Conservation (phyloP, 805 yeast genomes). For the Sugiyamaella qingdaonensis region DNA sequence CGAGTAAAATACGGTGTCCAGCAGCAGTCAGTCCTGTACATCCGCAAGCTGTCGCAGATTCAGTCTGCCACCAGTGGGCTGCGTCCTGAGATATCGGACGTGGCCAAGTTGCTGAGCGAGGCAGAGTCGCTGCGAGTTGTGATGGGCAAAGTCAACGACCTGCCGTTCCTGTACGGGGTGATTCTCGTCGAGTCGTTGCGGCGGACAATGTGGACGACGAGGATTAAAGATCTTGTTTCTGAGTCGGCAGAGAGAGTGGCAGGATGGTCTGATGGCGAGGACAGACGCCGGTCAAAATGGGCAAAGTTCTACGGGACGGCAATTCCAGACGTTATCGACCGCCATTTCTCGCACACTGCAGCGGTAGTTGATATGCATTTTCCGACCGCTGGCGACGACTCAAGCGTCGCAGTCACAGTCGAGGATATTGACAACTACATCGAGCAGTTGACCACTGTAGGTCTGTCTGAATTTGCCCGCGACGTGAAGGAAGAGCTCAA, state of each 20-base stretch:
- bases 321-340: constrained; percentile 4
- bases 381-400: constrained; percentile 4
- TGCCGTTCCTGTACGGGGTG: constrained; percentile 37
- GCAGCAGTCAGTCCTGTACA: constrained; percentile 4
- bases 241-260: constrained; percentile 51
- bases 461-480: constrained; percentile 23
- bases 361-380: constrained; percentile 22
- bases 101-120: constrained; percentile 23
- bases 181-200: constrained; percentile 33
- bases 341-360: not conserved
- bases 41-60: constrained; percentile 23
- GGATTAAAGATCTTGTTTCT: constrained; percentile 20
- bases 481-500: constrained; percentile 30
- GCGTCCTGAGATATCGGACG: constrained; percentile 25
- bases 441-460: constrained; percentile 19
- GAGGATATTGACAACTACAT: constrained; percentile 23
- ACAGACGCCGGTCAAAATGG: constrained; percentile 57
- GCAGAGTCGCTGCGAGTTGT: constrained; percentile 29
- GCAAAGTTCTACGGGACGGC: constrained; percentile 48
- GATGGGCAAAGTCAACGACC: constrained; percentile 33
- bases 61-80: constrained; percentile 29
- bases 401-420: constrained; percentile 10
- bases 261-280: constrained; percentile 53
- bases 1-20: constrained; percentile 6
- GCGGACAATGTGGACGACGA: constrained; percentile 29